These are phyloP conservation scores for Dysphania ambrosioides DNA, from an alignment of 148 eudicot species.

Conservation along the genomic window DNA sequence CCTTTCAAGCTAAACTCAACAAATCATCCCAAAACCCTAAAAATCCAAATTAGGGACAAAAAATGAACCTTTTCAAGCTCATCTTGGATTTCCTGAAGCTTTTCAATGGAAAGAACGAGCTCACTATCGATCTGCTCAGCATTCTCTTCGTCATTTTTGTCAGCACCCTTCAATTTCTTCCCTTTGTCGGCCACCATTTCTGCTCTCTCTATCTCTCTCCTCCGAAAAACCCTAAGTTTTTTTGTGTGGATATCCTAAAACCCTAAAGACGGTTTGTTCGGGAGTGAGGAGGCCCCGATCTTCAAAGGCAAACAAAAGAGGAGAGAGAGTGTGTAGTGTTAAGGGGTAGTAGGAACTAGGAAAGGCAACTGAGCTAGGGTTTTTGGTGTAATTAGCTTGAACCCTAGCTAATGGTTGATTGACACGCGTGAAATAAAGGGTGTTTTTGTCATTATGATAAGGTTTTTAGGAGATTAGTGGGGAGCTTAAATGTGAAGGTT, in stretches of 20 bases:
- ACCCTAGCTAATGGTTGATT: neutral
- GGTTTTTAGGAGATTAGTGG: no score
- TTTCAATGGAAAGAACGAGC: slow-evolving; percentile 67
- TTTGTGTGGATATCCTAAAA: slow-evolving; percentile 25
- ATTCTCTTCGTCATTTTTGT: slow-evolving; percentile 51
- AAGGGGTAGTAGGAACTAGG: neutral
- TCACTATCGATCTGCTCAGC: slow-evolving; percentile 53
- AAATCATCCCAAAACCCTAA: neutral
- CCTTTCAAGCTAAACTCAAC: neutral
- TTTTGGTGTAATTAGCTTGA: slow-evolving; percentile 15
- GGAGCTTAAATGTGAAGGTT: neutral
- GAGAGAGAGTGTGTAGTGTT: neutral
- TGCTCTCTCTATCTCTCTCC: neutral
- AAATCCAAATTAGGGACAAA: neutral
- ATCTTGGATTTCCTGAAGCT: slow-evolving; percentile 88
- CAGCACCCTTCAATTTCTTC: slow-evolving; percentile 61
- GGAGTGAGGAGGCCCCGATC: slow-evolving; percentile 7
- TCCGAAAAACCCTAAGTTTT: slow-evolving; percentile 25
- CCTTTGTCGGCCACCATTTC: slow-evolving; percentile 72
- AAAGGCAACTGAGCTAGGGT: neutral
- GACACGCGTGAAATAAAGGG: slow-evolving; percentile 6
- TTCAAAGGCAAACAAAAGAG: neutral
- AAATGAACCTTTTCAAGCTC: slow-evolving; percentile 81
- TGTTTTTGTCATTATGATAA: neutral
- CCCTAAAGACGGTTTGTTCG: slow-evolving; percentile 21